Conservation (phyloP, 2,329 filamentous ascomycete genomes). For the Madurella fahalii region DNA sequence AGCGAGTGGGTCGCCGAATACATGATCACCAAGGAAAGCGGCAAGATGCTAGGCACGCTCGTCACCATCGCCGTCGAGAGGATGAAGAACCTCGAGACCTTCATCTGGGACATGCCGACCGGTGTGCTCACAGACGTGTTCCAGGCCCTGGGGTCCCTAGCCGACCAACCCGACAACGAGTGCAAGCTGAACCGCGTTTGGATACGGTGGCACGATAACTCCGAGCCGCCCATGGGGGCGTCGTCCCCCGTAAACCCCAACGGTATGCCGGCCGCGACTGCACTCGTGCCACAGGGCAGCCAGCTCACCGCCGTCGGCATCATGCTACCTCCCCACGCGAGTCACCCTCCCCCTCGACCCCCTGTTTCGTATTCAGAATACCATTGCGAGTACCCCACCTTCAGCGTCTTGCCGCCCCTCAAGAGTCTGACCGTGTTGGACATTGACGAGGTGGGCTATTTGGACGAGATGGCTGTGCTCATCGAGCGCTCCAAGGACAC, state of each 20-base stretch:
- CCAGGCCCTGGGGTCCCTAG: conserved; percentile 69
- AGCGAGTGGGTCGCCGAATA: conserved; percentile 76
- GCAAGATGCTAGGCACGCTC: conserved; percentile 83
- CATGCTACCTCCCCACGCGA: conserved; percentile 30
- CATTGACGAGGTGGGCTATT: conserved; percentile 76
- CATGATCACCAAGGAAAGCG: conserved; percentile 74
- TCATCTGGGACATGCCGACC: conserved; percentile 87
- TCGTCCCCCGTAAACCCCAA: conserved; percentile 16
- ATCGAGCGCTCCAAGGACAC: conserved; percentile 65
- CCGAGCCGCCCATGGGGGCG: conserved; percentile 38
- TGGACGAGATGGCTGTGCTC: conserved; percentile 77
- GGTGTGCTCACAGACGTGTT: conserved; percentile 78
- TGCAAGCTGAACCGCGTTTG: conserved; percentile 70
- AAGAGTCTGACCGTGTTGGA: conserved; percentile 74
- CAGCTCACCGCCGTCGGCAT: conserved; percentile 42
- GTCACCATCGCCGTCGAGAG: conserved; percentile 74
- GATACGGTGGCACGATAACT: conserved; percentile 81
- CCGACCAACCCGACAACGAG: conserved; percentile 53
- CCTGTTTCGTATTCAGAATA: conserved; percentile 49
- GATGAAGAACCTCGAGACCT: conserved; percentile 77
- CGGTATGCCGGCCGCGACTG: conserved; percentile 17
- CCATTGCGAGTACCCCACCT: conserved; percentile 72
- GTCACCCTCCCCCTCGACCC: conserved; percentile 30
- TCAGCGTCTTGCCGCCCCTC: conserved; percentile 71
- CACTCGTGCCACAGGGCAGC: conserved; percentile 32